These are phyloP conservation scores for Pythium brachiatum DNA, from an alignment of 352 stramenopile species.

Conservation along the genomic window DNA sequence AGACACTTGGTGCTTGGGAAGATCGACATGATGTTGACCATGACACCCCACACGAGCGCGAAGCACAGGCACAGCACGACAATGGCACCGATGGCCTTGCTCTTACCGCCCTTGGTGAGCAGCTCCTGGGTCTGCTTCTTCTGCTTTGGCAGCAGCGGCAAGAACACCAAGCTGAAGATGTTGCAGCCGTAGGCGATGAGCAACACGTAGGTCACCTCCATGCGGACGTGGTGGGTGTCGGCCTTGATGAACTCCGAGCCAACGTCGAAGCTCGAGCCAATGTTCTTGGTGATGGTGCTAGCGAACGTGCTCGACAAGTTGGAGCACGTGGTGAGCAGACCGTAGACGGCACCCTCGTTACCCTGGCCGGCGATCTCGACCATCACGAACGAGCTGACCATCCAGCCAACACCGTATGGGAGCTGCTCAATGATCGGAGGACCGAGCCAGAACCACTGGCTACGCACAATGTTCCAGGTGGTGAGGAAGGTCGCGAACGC, in stretches of 20 bases:
- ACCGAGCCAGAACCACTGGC: no score
- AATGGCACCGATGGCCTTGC: no score
- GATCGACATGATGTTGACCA: no score
- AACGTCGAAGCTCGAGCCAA: slow-evolving; percentile 16
- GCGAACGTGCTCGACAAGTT: slow-evolving; percentile 21
- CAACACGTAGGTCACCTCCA: slow-evolving; percentile 14
- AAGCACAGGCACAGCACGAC: no score
- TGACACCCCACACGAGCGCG: no score
- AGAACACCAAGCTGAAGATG: slow-evolving; percentile 8
- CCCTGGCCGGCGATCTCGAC: slow-evolving; percentile 26
- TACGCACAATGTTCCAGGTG: not conserved
- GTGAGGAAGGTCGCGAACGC: slow-evolving; percentile 5
- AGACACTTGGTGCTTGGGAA: no score
- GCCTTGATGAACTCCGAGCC: slow-evolving; percentile 11
- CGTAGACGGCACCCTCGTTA: slow-evolving; percentile 21
- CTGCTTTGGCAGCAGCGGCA: slow-evolving; percentile 23
- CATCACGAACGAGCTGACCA: slow-evolving; percentile 18
- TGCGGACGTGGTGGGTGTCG: slow-evolving; percentile 15
- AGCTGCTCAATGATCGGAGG: no score
- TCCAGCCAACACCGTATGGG: slow-evolving; percentile 21
- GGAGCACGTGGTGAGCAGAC: slow-evolving; percentile 18
- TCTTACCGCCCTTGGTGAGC: no score
- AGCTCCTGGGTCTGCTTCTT: slow-evolving; percentile 19
- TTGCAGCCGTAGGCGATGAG: slow-evolving; percentile 21
- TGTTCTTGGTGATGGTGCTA: slow-evolving; percentile 11